A percentile compares a stretch with the other conserved stretches of the same genome.
Evolutionary conservation across 371 early-diverging fungal genomes (phyloP).

Genomic region (Apophysomyces variabilis): DNA sequence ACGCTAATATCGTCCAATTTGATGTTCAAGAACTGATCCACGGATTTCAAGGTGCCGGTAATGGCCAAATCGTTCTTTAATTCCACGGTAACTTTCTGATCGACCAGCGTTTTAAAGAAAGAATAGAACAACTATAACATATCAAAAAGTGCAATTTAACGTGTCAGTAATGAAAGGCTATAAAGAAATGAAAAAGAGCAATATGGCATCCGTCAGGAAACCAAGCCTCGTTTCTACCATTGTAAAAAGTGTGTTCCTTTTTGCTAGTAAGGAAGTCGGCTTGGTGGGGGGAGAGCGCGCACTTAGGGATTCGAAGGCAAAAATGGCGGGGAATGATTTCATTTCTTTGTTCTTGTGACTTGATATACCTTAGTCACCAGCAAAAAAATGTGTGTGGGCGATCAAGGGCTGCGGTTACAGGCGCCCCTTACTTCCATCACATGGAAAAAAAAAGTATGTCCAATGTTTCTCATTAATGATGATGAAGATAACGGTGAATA

Average conservation of each 20-base stretch:
- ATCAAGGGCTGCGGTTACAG: background rate
- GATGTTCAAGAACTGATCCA: conserved; percentile 99
- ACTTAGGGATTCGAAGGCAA: background rate
- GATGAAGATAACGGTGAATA: too few species aligned
- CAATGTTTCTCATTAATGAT: too few species aligned
- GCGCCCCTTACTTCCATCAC: conserved; percentile 2
- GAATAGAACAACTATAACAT: conserved; percentile 82
- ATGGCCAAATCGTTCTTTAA: conserved; percentile 97
- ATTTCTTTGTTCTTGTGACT: background rate
- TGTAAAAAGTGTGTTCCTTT: too few species aligned
- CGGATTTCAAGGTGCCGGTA: conserved; percentile 91
- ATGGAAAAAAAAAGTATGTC: background rate
- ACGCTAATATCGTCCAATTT: conserved; percentile 93
- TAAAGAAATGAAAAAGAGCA: too few species aligned
- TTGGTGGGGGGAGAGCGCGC: too few species aligned
- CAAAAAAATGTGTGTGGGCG: background rate
- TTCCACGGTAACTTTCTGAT: conserved; percentile 95
- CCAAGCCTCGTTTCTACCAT: too few species aligned
- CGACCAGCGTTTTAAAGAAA: conserved; percentile 98
- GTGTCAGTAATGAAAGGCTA: background rate
- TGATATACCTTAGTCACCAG: background rate
- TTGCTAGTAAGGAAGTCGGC: too few species aligned
- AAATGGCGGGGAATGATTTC: background rate
- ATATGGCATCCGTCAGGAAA: too few species aligned
- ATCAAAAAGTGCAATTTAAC: background rate